These are phyloP conservation scores for Carex pumila DNA, from an alignment of 176 grass and related monocot species.

Conservation along the genomic window DNA sequence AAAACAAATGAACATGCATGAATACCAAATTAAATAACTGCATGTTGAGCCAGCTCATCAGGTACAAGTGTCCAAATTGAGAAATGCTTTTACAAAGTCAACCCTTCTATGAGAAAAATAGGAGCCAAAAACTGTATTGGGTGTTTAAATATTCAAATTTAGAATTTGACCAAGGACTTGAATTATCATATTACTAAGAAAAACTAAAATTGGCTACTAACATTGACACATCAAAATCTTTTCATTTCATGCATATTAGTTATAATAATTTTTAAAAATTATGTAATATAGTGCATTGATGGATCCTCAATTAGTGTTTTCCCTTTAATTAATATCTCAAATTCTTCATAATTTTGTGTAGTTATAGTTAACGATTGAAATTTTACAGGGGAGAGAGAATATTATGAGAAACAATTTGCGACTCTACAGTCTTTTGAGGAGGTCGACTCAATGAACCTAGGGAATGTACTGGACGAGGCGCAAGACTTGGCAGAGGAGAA, in stretches of 20 bases:
- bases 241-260: not conserved
- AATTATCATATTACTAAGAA: not conserved
- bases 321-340: not conserved
- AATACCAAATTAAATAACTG: not conserved
- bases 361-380: slow-evolving; percentile 2
- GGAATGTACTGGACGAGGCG: slow-evolving; percentile 46
- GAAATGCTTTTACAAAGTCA: not conserved
- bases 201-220: not conserved
- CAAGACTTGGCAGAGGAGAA: slow-evolving; percentile 54
- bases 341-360: not conserved
- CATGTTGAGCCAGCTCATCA: not conserved
- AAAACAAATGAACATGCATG: no score
- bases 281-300: not conserved
- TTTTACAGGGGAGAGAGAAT: slow-evolving; percentile 60
- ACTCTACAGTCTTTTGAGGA: slow-evolving; percentile 71
- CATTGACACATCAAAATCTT: not conserved
- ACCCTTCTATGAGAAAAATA: not conserved
- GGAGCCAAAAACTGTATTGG: not conserved
- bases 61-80: not conserved
- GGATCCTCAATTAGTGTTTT: not conserved
- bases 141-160: not conserved
- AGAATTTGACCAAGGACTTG: not conserved
- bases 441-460: slow-evolving; percentile 48
- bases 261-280: not conserved
- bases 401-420: slow-evolving; percentile 88